Conservation (phyloP, 441 rosid species). For the Syzygium malaccense region DNA sequence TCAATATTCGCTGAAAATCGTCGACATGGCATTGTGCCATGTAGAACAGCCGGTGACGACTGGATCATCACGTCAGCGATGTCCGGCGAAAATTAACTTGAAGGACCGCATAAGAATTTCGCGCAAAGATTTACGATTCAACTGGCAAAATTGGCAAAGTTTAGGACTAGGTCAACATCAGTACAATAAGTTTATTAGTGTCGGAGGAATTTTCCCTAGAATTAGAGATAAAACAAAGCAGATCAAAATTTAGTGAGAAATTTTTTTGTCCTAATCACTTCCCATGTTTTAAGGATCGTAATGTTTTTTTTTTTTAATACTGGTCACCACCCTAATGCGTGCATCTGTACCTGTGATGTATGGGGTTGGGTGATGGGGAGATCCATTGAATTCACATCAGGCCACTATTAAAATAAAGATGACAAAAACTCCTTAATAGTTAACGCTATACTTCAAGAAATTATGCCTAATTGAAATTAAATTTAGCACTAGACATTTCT, state of each 20-base stretch:
- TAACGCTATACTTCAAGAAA: not conserved
- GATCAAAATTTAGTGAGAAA: not conserved
- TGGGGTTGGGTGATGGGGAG: not conserved
- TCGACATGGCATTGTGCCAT: rapidly evolving
- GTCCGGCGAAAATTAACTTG: rapidly evolving
- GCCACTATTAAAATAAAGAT: too few species aligned
- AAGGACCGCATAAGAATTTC: not conserved
- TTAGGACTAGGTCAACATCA: not conserved
- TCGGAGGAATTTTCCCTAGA: not conserved
- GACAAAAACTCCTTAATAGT: not conserved
- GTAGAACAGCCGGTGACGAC: not conserved
- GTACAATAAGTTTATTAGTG: not conserved
- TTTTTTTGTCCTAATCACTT: not conserved
- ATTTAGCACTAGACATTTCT: not conserved
- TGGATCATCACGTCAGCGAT: rapidly evolving
- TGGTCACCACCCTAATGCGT: not conserved
- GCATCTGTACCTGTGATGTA: not conserved
- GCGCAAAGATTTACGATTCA: rapidly evolving
- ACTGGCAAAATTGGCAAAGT: not conserved
- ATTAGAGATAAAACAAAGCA: not conserved
- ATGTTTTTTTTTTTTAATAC: not conserved
- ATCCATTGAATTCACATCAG: too few species aligned
- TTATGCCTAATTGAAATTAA: not conserved
- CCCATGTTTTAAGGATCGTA: not conserved
- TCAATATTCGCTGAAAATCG: not conserved